Evolutionary conservation across 2,329 filamentous ascomycete genomes (phyloP), one percentile per base, ranked within the genome.

Genomic region (Penicillium sp.): DNA sequence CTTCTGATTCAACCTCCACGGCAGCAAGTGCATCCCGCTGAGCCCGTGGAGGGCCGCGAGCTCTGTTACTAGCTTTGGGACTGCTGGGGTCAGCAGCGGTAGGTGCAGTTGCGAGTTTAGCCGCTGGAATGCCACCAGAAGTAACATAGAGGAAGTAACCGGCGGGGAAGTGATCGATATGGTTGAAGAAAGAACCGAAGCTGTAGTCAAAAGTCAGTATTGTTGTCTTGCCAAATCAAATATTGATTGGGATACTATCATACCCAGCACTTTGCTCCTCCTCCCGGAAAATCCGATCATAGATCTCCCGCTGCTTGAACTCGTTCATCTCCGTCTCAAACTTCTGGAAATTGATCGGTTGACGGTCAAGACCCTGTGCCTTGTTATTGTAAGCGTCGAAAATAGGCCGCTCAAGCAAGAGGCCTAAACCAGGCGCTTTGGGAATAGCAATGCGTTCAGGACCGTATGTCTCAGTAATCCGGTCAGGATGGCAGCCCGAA

Each of bases 221-320:
- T 37, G 9, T 17, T 17, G 13, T 23, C 29, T 40, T 27, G 21
- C 9, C 13, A 33, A 40, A n/a, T 21, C 38, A 23, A 29, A 40
- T 13, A 42, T 23, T 23, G 31, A 6, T 51, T 23, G 41, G 66
- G 43, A 37, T n/a, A 3, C 23, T 35, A n/a, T 85, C 90, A 84
- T 81, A 93, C 90, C 90, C 85, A 71, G 93, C 92, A 63, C 91
- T 88, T 73, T 88, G 86, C 76, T 94, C 90, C 75, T 97, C 94
- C 52, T 96, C 89, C 27, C 89, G 84, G 75, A 95, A 97, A 65
- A 97, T 96, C 25, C 91, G 84, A 69, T 90, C 86, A 73, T 99
- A 99, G 60, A 99, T 97, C 73, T 96, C 87, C 65, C 87, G 79
- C 71, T 96, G 87, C 79, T 97, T 97, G 78, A 99, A 99, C 59